Percentiles rank a stretch among this genome's conserved stretches.
Evolutionary conservation across 768 basidiomycete genomes (phyloP).

Genomic region (Boletus vermiculosoides): DNA sequence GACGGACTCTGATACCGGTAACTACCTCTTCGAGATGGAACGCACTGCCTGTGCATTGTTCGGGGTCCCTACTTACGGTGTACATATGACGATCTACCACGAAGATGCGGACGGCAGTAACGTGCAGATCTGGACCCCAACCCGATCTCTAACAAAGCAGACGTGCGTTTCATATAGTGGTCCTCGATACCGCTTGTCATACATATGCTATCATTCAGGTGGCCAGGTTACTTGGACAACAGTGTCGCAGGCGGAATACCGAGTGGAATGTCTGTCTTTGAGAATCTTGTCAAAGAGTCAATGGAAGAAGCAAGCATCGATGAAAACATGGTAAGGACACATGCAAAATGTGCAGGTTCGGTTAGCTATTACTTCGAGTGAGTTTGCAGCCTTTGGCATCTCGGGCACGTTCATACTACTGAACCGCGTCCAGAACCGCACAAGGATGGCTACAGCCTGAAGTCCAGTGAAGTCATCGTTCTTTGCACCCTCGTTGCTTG

Average conservation of each 20-base stretch:
- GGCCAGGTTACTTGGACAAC: conserved; percentile 88
- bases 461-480: conserved; percentile 56
- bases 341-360: conserved; percentile 62
- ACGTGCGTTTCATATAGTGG: conserved; percentile 54
- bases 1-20: conserved; percentile 38
- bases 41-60: conserved; percentile 86
- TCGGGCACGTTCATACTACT: neutral
- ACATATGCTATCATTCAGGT: conserved; percentile 41
- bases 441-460: conserved; percentile 78
- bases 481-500: neutral
- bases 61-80: conserved; percentile 87
- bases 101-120: conserved; percentile 35
- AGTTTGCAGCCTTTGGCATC: conserved; percentile 4
- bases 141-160: conserved; percentile 79
- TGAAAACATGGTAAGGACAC: conserved; percentile 57
- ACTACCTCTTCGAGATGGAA: conserved; percentile 88
- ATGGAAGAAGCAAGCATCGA: conserved; percentile 89
- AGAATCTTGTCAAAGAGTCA: conserved; percentile 85
- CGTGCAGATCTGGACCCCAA: conserved; percentile 83
- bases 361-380: conserved; percentile 83
- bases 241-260: conserved; percentile 91
- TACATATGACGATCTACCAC: conserved; percentile 79
- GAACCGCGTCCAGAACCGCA: conserved; percentile 19
- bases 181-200: neutral
- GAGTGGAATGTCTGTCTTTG: conserved; percentile 67